A percentile compares a stretch with the other conserved stretches of the same genome.
Evolutionary conservation across 148 eudicot species (phyloP).

Genomic region (Rhododendron mucronatum): DNA sequence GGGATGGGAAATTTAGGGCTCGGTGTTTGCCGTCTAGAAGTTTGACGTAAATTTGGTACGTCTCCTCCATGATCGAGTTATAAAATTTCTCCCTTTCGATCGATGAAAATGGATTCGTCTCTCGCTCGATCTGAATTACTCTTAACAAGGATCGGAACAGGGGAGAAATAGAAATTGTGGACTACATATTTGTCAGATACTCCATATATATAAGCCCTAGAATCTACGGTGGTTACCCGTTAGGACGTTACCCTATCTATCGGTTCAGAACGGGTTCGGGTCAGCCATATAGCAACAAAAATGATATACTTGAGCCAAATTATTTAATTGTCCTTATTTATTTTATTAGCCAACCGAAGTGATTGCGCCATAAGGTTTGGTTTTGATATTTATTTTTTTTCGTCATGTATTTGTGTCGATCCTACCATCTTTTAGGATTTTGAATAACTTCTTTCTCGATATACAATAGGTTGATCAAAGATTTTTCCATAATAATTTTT

Average conservation of each 20-base stretch:
- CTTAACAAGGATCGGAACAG: not conserved
- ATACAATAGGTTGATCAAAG: too few species aligned
- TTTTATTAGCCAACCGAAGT: too few species aligned
- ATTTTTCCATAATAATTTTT: too few species aligned
- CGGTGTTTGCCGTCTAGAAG: not conserved
- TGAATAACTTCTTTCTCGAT: too few species aligned
- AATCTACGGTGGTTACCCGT: not conserved
- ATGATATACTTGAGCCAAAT: too few species aligned
- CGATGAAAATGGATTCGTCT: not conserved
- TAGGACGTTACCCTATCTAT: not conserved
- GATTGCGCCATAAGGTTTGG: too few species aligned
- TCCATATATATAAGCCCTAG: not conserved
- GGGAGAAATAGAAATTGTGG: not conserved
- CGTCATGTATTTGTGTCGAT: too few species aligned
- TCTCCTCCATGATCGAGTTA: slow-evolving; percentile 9
- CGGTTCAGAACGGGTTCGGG: not conserved
- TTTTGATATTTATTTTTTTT: too few species aligned
- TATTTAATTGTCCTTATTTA: too few species aligned
- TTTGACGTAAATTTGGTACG: slow-evolving; percentile 4
- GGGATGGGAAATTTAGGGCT: slow-evolving; percentile 12
- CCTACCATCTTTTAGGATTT: too few species aligned
- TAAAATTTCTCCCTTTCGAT: not conserved
- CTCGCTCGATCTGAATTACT: not conserved
- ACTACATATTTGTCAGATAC: not conserved
- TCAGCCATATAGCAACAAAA: not conserved